Base-by-base conservation (phyloP, 2,329 filamentous ascomycete species). In the Teratosphaeria nubilosa region DNA sequence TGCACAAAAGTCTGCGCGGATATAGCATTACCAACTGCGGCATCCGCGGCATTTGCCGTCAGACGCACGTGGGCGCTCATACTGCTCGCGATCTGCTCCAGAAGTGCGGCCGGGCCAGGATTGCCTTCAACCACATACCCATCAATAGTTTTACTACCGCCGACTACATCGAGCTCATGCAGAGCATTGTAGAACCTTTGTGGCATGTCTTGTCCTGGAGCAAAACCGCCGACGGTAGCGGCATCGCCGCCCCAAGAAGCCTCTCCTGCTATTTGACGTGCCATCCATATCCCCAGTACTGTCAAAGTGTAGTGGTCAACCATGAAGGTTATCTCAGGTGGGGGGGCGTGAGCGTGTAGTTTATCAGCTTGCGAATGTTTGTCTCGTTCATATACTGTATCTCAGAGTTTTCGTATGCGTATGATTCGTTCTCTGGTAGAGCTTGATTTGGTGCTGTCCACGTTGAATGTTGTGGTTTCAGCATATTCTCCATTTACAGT, bases 81-180 rank as follows among this genome's bases (percentile, higher is more conserved):
- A 51, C 59, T 63, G 7, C 51, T 27, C 7, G 61, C 61, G 13
- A 61, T 51, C 2, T 51, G 50, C 5, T 54, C 54, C 34, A 59
- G 45, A 11, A 56, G 9, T 4, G 1, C 22, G 5, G 16, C 55
- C 10, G 59, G 59, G 7, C 57, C 56, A 10, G n/a, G 32, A 20
- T 32, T 54, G 6, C n/a, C 14, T 13, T 37, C 5, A 37, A 37
- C 11, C 32, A 37, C 2, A 37, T 37, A 37, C 32, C 32, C 32
- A 37, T 3, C 32, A 13, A 51, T 24, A 3, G 50, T 51, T 13
- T 51, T 24, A 11, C n/a, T 51, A 27, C 20, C 20, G n/a, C 25
- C 50, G 32, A 37, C 32, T 13, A 4, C 32, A 20, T 51, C 50
- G 5, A 27, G 20, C 22, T 24, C 9, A 11, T 24, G 25, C 3